Evolutionary conservation across 169 alveolate species (phyloP), one percentile per base, ranked within the genome.

Genomic region (Plasmodium inui): DNA sequence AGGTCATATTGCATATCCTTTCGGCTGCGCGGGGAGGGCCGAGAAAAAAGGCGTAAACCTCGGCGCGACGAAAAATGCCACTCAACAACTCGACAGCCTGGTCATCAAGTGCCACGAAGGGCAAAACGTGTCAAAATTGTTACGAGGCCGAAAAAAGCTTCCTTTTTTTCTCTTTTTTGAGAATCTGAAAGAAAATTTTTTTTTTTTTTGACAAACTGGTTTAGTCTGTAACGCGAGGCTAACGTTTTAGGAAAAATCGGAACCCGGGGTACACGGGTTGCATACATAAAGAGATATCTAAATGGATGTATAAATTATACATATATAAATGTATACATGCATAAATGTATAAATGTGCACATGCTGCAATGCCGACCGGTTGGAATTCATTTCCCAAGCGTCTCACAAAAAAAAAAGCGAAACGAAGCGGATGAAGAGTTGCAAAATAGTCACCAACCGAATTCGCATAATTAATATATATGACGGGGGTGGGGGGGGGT

Each of bases 21-120:
- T 10, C 28, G 39, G 34, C 30, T 80, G 32, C 61, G 39, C 19
- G 39, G 61, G 22, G 61, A 50, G 8, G 80, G 61, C 61, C 26
- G 61, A 50, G 19, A 50, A 14, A 14, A 26, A 26, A 3, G 76
- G 76, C 37, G 37, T 28, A 22, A 67, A 67, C 14, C 30, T 67
- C n/a, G 76, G 37, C 37, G 76, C 37, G 32, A 26, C 34, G 37
- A 67, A 67, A 67, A 67, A 28, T 67, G 37, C n/a, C 76, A 67
- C 37, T 67, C 76, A 26, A 67, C 30, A 26, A 26, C 37, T 67
- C 76, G 37, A 19, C 37, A 67, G n/a, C 61, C 22, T 14, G 8
- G 22, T 50, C 61, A 67, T 67, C 37, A 67, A 26, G n/a, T 67
- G 76, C 76, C 76, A 67, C 76, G 39, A 67, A 67, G 76, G 76